Conservation (phyloP, 2,329 filamentous ascomycete species). For the Ophiostoma fasciatum region DNA sequence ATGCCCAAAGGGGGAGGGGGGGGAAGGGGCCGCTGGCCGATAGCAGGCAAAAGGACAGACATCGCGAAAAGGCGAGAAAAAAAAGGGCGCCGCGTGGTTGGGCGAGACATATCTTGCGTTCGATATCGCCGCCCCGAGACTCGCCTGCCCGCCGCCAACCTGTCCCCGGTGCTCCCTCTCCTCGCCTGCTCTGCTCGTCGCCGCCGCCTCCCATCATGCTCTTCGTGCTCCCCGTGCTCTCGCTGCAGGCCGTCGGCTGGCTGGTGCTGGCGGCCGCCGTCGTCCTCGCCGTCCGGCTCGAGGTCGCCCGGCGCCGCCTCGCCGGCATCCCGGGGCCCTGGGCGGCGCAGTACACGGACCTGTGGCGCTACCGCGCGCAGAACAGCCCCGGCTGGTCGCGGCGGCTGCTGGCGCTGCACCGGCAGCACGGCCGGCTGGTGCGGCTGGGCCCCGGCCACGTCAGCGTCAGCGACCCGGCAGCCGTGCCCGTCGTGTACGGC, state of each 20-base stretch:
- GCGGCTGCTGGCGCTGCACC: not conserved
- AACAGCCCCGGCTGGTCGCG: not conserved
- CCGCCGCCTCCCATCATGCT: too few species aligned
- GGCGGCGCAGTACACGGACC: not conserved
- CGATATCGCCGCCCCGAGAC: too few species aligned
- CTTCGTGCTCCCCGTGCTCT: not conserved
- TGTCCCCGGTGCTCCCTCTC: too few species aligned
- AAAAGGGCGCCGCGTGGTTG: too few species aligned
- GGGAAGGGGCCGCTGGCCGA: too few species aligned
- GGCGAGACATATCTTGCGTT: too few species aligned
- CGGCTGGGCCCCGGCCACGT: slow-evolving; percentile 1
- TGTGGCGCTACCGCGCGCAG: not conserved
- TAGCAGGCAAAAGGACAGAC: too few species aligned
- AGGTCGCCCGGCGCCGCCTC: not conserved
- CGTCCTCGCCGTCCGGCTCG: not conserved
- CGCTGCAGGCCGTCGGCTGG: not conserved
- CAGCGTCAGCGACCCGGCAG: slow-evolving; percentile 1
- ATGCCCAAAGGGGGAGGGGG: too few species aligned
- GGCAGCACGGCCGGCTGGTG: not conserved
- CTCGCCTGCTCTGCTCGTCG: too few species aligned
- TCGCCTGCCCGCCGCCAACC: too few species aligned
- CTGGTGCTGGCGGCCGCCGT: not conserved
- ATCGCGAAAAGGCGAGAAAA: too few species aligned
- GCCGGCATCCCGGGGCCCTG: slow-evolving; percentile 1
- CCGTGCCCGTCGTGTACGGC: not conserved